These are phyloP conservation scores for Ophiostoma sp. DNA, from an alignment of 2,329 filamentous ascomycete species.

Conservation along the genomic window DNA sequence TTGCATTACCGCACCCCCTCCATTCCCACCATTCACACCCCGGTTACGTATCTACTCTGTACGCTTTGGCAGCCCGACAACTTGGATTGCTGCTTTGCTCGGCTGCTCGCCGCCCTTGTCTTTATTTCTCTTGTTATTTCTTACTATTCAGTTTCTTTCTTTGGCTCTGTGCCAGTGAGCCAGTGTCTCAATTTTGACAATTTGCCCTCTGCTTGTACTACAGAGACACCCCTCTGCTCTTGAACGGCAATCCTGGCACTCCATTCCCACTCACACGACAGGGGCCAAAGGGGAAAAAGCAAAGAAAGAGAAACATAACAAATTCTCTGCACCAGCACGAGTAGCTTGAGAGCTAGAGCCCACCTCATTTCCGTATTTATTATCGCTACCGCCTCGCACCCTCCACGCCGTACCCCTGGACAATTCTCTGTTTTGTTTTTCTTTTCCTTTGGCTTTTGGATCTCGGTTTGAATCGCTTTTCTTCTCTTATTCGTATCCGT, in stretches of 20 bases:
- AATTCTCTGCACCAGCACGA: background rate
- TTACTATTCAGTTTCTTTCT: slow-evolving; percentile 1
- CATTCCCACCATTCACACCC: slow-evolving; percentile 8
- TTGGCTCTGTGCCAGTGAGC: background rate
- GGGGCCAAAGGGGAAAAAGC: background rate
- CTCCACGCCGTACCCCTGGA: slow-evolving; percentile 3
- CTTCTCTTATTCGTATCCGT: slow-evolving; percentile 7
- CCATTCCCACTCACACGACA: background rate
- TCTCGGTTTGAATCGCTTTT: background rate
- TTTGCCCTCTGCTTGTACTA: slow-evolving; percentile 6
- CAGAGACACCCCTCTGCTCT: slow-evolving; percentile 1
- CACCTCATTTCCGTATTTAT: slow-evolving; percentile 12
- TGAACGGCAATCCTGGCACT: background rate
- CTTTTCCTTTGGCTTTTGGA: slow-evolving; percentile 17
- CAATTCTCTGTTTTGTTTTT: background rate
- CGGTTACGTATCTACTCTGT: background rate
- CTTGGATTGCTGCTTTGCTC: background rate
- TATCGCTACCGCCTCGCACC: slow-evolving; percentile 1
- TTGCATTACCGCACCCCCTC: slow-evolving; percentile 8
- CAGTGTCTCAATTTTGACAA: slow-evolving; percentile 2
- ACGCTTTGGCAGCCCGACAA: background rate
- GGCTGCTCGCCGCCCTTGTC: background rate
- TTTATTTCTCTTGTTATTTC: background rate
- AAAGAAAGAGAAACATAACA: slow-evolving; percentile 3
- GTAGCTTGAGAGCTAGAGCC: background rate